Conservation (phyloP, 2,329 filamentous ascomycete species). For the Aspergillus flavus region DNA sequence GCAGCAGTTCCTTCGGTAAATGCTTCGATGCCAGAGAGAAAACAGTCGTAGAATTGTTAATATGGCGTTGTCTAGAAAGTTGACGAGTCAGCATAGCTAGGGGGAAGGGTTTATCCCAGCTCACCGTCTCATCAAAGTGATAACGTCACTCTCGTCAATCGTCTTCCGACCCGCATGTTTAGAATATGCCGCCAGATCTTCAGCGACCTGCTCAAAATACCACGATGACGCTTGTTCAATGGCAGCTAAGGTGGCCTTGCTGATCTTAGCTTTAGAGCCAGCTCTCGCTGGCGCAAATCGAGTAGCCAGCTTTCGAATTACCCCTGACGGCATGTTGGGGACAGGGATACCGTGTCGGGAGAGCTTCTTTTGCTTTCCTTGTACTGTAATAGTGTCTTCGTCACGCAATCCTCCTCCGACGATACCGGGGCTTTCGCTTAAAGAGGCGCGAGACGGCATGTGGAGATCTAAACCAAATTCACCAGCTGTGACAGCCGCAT, state of each 20-base stretch:
- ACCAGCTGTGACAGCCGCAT: conserved; percentile 27
- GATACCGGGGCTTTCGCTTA: conserved; percentile 36
- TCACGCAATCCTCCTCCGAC: conserved; percentile 40
- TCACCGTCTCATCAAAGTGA: conserved; percentile 81
- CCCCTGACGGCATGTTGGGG: conserved; percentile 69
- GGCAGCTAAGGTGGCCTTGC: conserved; percentile 71
- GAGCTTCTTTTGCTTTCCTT: conserved; percentile 55
- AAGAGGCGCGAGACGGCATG: conserved; percentile 29
- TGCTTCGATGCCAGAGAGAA: conserved; percentile 85
- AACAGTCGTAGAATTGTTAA: conserved; percentile 69
- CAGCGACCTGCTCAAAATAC: conserved; percentile 87
- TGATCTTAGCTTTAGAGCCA: conserved; percentile 68
- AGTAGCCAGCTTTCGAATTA: conserved; percentile 68
- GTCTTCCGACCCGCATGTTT: conserved; percentile 80
- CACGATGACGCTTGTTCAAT: conserved; percentile 82
- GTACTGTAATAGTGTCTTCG: conserved; percentile 30
- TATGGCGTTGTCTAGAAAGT: conserved; percentile 72
- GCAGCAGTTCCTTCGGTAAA: conserved; percentile 78
- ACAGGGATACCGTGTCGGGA: conserved; percentile 76
- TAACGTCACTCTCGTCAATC: conserved; percentile 82
- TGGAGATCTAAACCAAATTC: conserved; percentile 37
- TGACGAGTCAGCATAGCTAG: conserved; percentile 22
- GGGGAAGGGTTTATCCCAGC: conserved; percentile 32
- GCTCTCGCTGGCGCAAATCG: conserved; percentile 70
- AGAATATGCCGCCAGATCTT: conserved; percentile 78